Base-by-base conservation (phyloP, 306 rosid genomes). In the Parietaria judaica region DNA sequence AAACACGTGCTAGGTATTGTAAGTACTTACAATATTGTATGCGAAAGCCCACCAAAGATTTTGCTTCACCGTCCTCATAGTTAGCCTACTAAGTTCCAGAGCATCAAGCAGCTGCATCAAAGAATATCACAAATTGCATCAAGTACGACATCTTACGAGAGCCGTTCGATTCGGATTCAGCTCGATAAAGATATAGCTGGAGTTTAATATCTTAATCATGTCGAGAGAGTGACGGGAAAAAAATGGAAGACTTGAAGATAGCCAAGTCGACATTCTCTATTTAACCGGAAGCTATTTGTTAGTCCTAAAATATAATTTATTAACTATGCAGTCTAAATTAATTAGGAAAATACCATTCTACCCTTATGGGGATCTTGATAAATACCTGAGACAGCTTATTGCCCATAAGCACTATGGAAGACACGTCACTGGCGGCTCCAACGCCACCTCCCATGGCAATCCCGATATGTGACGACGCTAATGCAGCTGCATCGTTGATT, bases 381-480 rank as follows among this genome's bases (percentile, higher is more conserved):
- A 37, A 6, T 68, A 91, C 98, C 92, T 91, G 98, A 6, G 95
- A 80, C 56, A 91, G 92, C 76, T 79, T 88, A 74, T 91, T 82
- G 76, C 90, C 92, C 95, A 91, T 81, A 73, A 91, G 72, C 61
- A 91, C 95, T 43, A 91, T 76, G 36, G 98, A 86, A 74, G 96
- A 91, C 72, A 88, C 98, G 75, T 91, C 98, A 66, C 98, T 83
- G 14, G 98, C 98, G 73, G 98, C 98, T 74, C 98, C 98, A 43
- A 87, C 98, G 74, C 96, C 92, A 61, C 89, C 95, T 57, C 98
- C 92, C 84, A 91, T 78, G 62, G 96, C 98, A 76, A 91, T 85
- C 59, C 96, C 98, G 76, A 91, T 61, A 72, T 91, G 87, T 38
- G 96, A 74, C 56, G 86, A 67, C 65, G 98, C 98, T 73, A 91